Percentiles rank a stretch among this genome's conserved stretches.
phyloP scores from a whole-genome alignment of 2,329 filamentous ascomycete genomes.

The Dactylonectria macrodidyma region DNA sequence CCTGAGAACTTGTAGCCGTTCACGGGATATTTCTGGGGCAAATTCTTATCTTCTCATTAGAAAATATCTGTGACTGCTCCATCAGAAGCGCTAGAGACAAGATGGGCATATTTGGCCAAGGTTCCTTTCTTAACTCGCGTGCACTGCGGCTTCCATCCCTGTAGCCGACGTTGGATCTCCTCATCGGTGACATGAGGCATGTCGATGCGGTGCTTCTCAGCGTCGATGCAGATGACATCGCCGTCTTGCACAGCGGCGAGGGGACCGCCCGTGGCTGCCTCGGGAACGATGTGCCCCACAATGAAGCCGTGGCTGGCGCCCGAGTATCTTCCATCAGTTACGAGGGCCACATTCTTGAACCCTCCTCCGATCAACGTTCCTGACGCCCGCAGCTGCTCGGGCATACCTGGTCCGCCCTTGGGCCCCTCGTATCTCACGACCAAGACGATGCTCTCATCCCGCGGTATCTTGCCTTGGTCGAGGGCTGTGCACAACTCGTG shows the following conservation, averaged over 20 bases:
- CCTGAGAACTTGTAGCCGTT: too few relatives aligned
- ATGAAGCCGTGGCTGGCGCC: conserved; percentile 93
- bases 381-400: conserved; percentile 88
- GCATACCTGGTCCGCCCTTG: conserved; percentile 94
- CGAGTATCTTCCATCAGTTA: conserved; percentile 90
- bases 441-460: conserved; percentile 79
- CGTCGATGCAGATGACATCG: conserved; percentile 88
- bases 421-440: conserved; percentile 94
- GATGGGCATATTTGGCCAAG: too few relatives aligned
- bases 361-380: conserved; percentile 93
- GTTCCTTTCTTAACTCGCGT: too few relatives aligned
- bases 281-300: conserved; percentile 90
- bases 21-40: too few relatives aligned
- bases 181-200: too few relatives aligned
- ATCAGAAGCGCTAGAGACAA: too few relatives aligned
- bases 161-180: too few relatives aligned
- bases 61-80: too few relatives aligned
- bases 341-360: conserved; percentile 86
- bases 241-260: conserved; percentile 85
- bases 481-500: conserved; percentile 82
- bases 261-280: conserved; percentile 88
- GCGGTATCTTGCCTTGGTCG: conserved; percentile 71
- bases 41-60: too few relatives aligned
- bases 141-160: too few relatives aligned
- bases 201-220: conserved; percentile 49